Base-by-base conservation (phyloP, 1,284 basidiomycete species). In the Spongiforma sp. region DNA sequence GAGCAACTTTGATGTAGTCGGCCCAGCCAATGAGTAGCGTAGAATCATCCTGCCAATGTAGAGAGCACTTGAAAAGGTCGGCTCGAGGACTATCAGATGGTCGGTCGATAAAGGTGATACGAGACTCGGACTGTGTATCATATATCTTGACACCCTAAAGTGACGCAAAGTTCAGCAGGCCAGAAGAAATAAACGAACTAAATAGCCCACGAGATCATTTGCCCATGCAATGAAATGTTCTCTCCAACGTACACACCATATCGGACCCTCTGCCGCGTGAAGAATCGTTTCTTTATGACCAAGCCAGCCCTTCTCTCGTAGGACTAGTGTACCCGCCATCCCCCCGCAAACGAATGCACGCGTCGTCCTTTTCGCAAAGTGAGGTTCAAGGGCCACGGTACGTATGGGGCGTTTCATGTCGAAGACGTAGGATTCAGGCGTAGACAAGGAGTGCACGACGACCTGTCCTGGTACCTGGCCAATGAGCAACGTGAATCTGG, bases 301-400 rank as follows among this genome's bases (percentile, higher is more conserved):
- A 5, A 99, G 82, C 96, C 97, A 99, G 12, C 96, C 94, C 77
- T 98, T 99, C 80, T 99, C 97, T 68, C 94, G 89, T 67, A 97
- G 75, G 17, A 94, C 83, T 32, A 99, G 82, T 43, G 86, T 89
- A 6, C 98, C 97, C 0, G 94, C 91, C 86, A 98, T 87, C 7
- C 98, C 98, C 50, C 97, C 98, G 63, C 93, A 96, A 6, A 98
- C 93, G 70, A 98, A 93, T 0, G 93, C 88, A n/a, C 95, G 87
- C 8, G 92, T 88, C 36, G 86, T 85, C 59, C 88, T 89, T 77
- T 93, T 93, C 3, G 92, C 89, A 68, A 98, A 99, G 65, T 90
- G 86, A 4, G 98, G 98, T 73, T 99, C 97, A 60, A 99, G 85
- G 2, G 95, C 89, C 36, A 99, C 84, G 7, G 92, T 91, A 7